Evolutionary conservation across 306 rosid species (phyloP).

Genomic region (Pyrus communis): DNA sequence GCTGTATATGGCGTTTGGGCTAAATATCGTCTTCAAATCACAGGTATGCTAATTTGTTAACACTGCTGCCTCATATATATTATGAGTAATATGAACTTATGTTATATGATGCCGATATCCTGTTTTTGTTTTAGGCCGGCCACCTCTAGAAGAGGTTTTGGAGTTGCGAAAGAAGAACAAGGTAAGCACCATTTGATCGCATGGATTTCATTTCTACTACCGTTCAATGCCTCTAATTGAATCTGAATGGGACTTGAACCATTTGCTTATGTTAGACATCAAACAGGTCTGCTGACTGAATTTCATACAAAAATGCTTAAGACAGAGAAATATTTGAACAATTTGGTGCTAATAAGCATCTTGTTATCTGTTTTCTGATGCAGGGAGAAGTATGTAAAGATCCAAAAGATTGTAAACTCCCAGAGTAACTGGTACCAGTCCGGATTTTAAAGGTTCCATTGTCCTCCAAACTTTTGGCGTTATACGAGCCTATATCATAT

Average conservation of each 20-base stretch:
- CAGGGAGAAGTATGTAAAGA: conserved; percentile 72
- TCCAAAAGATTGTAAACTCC: conserved; percentile 43
- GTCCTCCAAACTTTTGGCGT: background rate
- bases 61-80: background rate
- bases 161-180: conserved; percentile 49
- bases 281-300: background rate
- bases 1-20: conserved; percentile 79
- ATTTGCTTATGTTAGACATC: background rate
- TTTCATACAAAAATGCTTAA: background rate
- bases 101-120: background rate
- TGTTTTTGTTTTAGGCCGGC: conserved; percentile 56
- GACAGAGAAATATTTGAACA: background rate
- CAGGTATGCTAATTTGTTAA: conserved; percentile 33
- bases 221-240: background rate
- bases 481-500: too few species aligned
- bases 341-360: background rate
- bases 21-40: conserved; percentile 76
- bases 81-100: background rate
- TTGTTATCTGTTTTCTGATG: background rate
- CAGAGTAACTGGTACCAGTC: background rate
- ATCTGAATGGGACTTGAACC: background rate
- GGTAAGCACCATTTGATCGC: conserved; percentile 32
- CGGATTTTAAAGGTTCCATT: background rate
- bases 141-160: conserved; percentile 67
- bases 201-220: background rate